Base-by-base conservation (phyloP, 106 monocot species). In the Dendrobium chrysotoxum region DNA sequence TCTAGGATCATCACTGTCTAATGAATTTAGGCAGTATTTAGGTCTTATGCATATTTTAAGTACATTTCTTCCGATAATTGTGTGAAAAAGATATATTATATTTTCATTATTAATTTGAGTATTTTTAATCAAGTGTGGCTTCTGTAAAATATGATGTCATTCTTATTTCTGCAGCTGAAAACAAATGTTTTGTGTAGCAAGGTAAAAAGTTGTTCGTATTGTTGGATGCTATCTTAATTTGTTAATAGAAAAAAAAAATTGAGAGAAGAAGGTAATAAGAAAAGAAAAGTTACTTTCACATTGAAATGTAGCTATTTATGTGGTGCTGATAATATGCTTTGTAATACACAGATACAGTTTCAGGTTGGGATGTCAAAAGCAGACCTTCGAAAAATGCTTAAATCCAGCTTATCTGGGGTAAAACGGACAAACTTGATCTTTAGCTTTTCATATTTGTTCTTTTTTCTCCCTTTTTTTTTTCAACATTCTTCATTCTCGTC, bases 321-420 rank as follows among this genome's bases (percentile, higher is more conserved):
- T 76, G 76, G 28, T 76, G 20, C 28, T 76, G 47, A 76, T 23
- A 26, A 0, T 50, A 16, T 28, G 13, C 5, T 44, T 64, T 65
- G 23, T n/a, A 66, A 78, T 79, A 25, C 30, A 35, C 91, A 99
- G 99, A 91, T 99, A 66, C 93, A 95, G 47, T 93, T 88, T 80
- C 91, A 93, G 75, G 67, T 91, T 74, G 99, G 95, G 77, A 80
- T 95, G 78, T 99, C 99, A 25, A 99, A 90, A 76, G 70, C 54
- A 55, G 99, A 99, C 78, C 84, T 99, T 8, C 85, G 95, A 28
- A 99, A 93, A 85, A 95, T 81, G 77, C 68, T 99, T 78, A 95
- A 91, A 81, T 84, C 91, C 39, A 95, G 87, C 82, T 82, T 99
- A 82, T 81, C 90, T 41, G 87, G 88, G 30, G 99, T 99, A 91